These are phyloP conservation scores for Penicillium bovifimosum DNA, from an alignment of 495 filamentous ascomycete species.

Conservation along the genomic window DNA sequence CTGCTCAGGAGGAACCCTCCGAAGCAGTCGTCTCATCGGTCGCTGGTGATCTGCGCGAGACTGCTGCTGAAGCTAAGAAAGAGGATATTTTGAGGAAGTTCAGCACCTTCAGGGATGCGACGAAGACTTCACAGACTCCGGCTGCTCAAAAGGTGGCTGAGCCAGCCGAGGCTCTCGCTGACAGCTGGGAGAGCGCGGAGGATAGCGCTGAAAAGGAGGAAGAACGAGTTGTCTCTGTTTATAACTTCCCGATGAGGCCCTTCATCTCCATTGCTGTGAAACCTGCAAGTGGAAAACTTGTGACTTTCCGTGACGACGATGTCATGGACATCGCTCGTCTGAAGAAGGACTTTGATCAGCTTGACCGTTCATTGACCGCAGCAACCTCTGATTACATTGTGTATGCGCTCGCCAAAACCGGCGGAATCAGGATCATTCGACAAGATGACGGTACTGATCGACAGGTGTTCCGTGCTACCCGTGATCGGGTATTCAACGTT, in stretches of 20 bases:
- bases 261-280: slow-evolving; percentile 73
- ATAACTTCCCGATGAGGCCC: slow-evolving; percentile 92
- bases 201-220: slow-evolving; percentile 65
- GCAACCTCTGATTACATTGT: slow-evolving; percentile 89
- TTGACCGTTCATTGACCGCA: slow-evolving; percentile 85
- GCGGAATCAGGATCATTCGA: slow-evolving; percentile 84
- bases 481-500: slow-evolving; percentile 93
- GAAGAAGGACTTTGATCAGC: slow-evolving; percentile 96
- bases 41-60: slow-evolving; percentile 31
- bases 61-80: slow-evolving; percentile 20
- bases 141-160: slow-evolving; percentile 54
- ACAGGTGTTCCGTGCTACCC: slow-evolving; percentile 78
- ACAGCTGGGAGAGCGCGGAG: slow-evolving; percentile 80
- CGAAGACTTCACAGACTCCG: slow-evolving; percentile 49
- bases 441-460: slow-evolving; percentile 89
- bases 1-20: slow-evolving; percentile 27
- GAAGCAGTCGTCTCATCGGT: slow-evolving; percentile 33
- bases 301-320: slow-evolving; percentile 60
- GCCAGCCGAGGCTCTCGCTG: slow-evolving; percentile 50
- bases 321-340: slow-evolving; percentile 85
- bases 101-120: slow-evolving; percentile 42
- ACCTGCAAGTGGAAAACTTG: slow-evolving; percentile 32
- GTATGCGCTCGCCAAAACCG: slow-evolving; percentile 86
- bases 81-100: background rate
- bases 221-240: slow-evolving; percentile 64